These are phyloP conservation scores for Amanita phalloides DNA, from an alignment of 768 basidiomycete genomes.

Conservation along the genomic window DNA sequence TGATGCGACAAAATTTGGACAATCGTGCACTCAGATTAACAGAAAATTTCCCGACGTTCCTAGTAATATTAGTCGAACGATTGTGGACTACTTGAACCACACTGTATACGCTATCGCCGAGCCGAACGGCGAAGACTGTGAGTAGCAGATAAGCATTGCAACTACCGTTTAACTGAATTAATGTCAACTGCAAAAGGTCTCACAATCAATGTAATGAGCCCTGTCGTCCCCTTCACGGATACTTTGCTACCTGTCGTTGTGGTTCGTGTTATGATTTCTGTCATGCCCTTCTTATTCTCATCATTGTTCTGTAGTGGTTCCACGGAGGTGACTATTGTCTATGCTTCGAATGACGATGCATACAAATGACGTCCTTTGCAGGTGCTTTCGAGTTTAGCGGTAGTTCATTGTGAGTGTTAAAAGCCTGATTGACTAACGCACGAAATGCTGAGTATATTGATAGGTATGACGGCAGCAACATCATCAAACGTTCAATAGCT, in stretches of 20 bases:
- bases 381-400: constrained; percentile 25
- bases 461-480: constrained; percentile 17
- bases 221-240: constrained; percentile 14
- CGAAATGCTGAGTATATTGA: neutral
- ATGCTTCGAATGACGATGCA: neutral
- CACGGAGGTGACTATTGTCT: constrained; percentile 14
- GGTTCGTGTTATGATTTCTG: constrained; percentile 14
- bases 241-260: constrained; percentile 30
- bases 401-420: constrained; percentile 6
- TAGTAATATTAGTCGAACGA: too few species aligned
- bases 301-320: constrained; percentile 17
- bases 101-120: too few species aligned
- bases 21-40: constrained; percentile 26
- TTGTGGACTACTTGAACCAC: too few species aligned
- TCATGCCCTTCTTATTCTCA: too few species aligned
- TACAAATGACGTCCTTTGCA: constrained; percentile 2
- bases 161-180: too few species aligned
- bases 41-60: too few species aligned
- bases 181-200: constrained; percentile 19
- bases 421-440: neutral
- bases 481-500: constrained; percentile 21
- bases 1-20: constrained; percentile 24
- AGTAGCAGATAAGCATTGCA: neutral
- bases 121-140: constrained; percentile 17
- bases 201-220: constrained; percentile 28